These are phyloP conservation scores for Capsicum pubescens DNA, from an alignment of 257 asterid species.

Conservation along the genomic window DNA sequence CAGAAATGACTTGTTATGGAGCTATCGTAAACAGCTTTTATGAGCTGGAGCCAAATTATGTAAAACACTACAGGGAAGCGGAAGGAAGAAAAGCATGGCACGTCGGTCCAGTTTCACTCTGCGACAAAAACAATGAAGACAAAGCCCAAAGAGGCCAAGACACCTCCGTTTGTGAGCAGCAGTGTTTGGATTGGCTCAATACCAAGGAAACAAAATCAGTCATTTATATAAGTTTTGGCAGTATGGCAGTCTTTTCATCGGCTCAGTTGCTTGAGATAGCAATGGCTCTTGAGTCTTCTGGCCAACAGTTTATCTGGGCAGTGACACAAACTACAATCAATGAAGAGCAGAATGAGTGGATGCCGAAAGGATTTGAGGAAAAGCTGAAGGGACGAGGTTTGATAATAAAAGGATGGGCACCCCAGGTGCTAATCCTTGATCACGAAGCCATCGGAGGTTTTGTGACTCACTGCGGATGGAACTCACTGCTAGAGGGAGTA, in stretches of 20 bases:
- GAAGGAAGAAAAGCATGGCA: constrained; percentile 38
- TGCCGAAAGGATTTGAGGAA: constrained; percentile 37
- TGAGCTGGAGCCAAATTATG: constrained; percentile 50
- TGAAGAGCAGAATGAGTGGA: neutral
- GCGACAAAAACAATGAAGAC: constrained; percentile 30
- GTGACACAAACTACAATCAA: constrained; percentile 22
- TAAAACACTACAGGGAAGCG: constrained; percentile 34
- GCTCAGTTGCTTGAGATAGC: constrained; percentile 50
- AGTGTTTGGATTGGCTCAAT: constrained; percentile 53
- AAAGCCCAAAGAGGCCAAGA: constrained; percentile 32
- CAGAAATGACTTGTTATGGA: constrained; percentile 48
- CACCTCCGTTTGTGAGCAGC: neutral
- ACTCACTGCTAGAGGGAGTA: constrained; percentile 43
- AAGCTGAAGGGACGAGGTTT: constrained; percentile 35
- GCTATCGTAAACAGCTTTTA: constrained; percentile 54
- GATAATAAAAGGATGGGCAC: constrained; percentile 48
- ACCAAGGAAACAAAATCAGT: constrained; percentile 44
- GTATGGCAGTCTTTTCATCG: constrained; percentile 36
- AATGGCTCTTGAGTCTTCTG: constrained; percentile 41
- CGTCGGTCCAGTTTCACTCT: constrained; percentile 46
- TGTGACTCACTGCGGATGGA: constrained; percentile 57
- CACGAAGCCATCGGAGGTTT: constrained; percentile 52
- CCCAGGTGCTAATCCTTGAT: constrained; percentile 36
- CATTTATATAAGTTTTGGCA: constrained; percentile 46
- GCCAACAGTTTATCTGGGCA: constrained; percentile 42